Evolutionary conservation across 805 yeast genomes (phyloP), one percentile per base, ranked within the genome.

Genomic region (Saturnispora sanitii): DNA sequence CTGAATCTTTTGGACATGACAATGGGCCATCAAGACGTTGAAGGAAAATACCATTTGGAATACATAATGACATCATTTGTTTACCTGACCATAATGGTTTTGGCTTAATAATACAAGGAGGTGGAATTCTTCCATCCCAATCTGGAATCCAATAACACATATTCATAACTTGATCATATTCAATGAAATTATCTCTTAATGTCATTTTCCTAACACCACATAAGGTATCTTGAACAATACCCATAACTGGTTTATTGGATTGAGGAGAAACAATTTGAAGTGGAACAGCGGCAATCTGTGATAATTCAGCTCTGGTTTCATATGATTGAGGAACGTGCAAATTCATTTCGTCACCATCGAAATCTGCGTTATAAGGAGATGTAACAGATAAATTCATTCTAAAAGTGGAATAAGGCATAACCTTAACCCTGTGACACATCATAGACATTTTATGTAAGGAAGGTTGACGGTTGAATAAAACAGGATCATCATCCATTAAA

Each of bases 261-360:
- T 92, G 99, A 11, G 99, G 96, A 15, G 96, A 87, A 30, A 92
- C 95, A 71, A 92, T 92, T 64, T 92, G 98, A 43, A 88, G 70
- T 7, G 98, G 98, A 40, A 92, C 99, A 4, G 96, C 95, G 66
- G 96, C 87, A 54, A 92, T 75, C 60, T 90, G 92, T 25, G 90
- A 81, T 49, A 92, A 70, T 64, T 92, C 99, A 1, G 98, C 96
- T 58, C 97, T 77, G 0, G 98, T 97, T 62, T 92, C 98, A 64
- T 92, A 97, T 1, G 97, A 92, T 62, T 92, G 99, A 2, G 98
- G 98, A 35, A 92, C 98, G 58, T 92, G 98, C 56, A 92, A 69
- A 61, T 92, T 92, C 98, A 92, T 92, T 62, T 92, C 98, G 65
- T 92, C 98, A 64, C 98, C 98, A 62, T 92, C 98, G 59, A 92